phyloP scores from a whole-genome alignment of 1,139 yeast genomes.

The Taiozyma sp. region DNA sequence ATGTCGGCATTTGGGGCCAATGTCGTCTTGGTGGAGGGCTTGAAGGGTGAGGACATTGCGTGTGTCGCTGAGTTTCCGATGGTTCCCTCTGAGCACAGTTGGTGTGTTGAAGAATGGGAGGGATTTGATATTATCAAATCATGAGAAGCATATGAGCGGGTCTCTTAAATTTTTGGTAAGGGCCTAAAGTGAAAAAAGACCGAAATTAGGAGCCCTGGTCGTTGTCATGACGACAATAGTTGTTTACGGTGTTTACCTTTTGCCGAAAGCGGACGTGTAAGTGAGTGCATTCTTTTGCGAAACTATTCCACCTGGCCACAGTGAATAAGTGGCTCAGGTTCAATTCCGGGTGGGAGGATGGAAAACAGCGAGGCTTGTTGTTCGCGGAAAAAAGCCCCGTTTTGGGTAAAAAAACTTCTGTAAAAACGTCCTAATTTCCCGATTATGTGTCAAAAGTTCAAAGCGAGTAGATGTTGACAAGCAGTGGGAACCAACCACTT shows the following conservation, averaged over 20 bases:
- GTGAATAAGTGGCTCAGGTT: not conserved
- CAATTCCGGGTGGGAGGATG: not conserved
- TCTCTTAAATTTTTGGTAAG: too few relatives aligned
- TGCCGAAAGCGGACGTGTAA: not conserved
- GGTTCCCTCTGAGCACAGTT: not conserved
- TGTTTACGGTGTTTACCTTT: not conserved
- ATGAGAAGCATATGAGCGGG: not conserved
- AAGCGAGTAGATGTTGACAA: too few relatives aligned
- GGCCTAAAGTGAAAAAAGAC: too few relatives aligned
- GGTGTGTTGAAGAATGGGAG: too few relatives aligned
- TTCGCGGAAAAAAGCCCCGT: too few relatives aligned
- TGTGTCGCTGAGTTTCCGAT: not conserved
- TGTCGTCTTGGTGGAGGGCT: conserved; percentile 15
- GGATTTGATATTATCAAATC: too few relatives aligned
- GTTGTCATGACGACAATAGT: not conserved
- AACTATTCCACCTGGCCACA: not conserved
- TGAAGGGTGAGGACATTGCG: conserved; percentile 7
- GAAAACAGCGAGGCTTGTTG: not conserved
- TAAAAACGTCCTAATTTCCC: too few relatives aligned
- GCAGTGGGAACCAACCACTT: too few relatives aligned
- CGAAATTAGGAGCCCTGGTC: not conserved
- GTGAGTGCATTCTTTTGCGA: not conserved
- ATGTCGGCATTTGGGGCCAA: conserved; percentile 17
- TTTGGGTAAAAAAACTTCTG: too few relatives aligned
- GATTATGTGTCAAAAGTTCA: too few relatives aligned